Percentiles rank a stretch among this genome's conserved stretches.
phyloP scores from a whole-genome alignment of 2,329 filamentous ascomycete species.

The Pyrenophora seminiperda region DNA sequence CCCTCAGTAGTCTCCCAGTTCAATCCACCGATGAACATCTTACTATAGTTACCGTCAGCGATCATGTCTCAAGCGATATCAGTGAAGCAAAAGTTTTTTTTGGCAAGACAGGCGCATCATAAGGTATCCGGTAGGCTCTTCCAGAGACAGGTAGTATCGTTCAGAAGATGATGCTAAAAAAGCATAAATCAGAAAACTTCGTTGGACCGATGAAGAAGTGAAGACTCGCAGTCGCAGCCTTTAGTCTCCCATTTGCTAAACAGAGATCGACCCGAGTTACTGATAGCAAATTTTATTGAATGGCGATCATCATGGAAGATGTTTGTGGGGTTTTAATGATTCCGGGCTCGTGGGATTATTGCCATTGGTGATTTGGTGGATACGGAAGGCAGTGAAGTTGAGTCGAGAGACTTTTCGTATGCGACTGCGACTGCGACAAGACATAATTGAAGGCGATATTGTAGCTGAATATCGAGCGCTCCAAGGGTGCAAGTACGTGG shows the following conservation, averaged over 20 bases:
- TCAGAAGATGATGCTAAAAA: background rate
- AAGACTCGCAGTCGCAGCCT: background rate
- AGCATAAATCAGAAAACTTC: background rate
- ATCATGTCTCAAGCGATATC: background rate
- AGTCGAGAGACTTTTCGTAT: too few relatives aligned
- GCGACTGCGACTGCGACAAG: too few relatives aligned
- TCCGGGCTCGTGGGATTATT: too few relatives aligned
- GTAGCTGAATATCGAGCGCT: background rate
- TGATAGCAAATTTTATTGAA: background rate
- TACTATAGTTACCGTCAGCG: slow-evolving; percentile 61
- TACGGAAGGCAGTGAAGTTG: too few relatives aligned
- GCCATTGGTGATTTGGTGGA: too few relatives aligned
- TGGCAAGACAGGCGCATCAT: slow-evolving; percentile 17
- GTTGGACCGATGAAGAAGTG: background rate
- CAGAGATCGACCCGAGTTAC: too few relatives aligned
- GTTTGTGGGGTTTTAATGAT: background rate
- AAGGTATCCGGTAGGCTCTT: slow-evolving; percentile 2
- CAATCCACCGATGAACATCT: slow-evolving; percentile 99
- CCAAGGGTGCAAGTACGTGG: background rate
- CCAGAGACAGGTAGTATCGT: background rate
- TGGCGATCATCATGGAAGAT: background rate
- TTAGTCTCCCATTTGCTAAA: background rate
- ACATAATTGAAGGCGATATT: background rate
- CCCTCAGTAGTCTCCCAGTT: slow-evolving; percentile 99
- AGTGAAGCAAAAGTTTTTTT: background rate